A percentile compares a stretch with the other conserved stretches of the same genome.
These are phyloP conservation scores for Trypanosoma lewisi DNA, from an alignment of 208 protist species.

Conservation along the genomic window DNA sequence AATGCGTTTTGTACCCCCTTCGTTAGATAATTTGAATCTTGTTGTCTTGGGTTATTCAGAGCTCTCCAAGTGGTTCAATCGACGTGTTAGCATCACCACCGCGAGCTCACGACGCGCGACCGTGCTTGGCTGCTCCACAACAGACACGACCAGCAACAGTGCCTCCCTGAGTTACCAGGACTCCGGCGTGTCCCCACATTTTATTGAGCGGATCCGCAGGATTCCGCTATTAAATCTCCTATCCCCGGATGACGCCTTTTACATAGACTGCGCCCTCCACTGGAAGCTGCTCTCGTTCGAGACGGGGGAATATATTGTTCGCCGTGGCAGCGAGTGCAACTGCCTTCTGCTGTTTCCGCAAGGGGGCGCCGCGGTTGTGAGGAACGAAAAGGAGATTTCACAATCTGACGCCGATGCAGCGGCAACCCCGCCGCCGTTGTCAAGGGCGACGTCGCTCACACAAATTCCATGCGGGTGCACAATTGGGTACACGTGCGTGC, in stretches of 20 bases:
- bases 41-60: slow-evolving; percentile 10
- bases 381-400: slow-evolving; percentile 32
- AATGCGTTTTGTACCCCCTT: slow-evolving; percentile 41
- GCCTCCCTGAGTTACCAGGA: neutral
- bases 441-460: neutral
- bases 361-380: slow-evolving; percentile 49
- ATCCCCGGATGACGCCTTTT: slow-evolving; percentile 31
- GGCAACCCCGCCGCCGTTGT: neutral
- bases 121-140: no score
- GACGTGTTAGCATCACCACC: slow-evolving; percentile 24
- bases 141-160: neutral
- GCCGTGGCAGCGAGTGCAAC: slow-evolving; percentile 74
- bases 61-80: slow-evolving; percentile 11
- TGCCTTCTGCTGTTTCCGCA: slow-evolving; percentile 64
- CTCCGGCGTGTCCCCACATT: slow-evolving; percentile 33
- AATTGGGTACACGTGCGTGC: slow-evolving; percentile 78
- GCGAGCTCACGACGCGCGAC: neutral
- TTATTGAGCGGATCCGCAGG: slow-evolving; percentile 42
- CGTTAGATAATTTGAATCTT: slow-evolving; percentile 11
- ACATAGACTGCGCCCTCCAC: slow-evolving; percentile 23
- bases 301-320: slow-evolving; percentile 49
- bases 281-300: slow-evolving; percentile 47
- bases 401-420: neutral
- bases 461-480: slow-evolving; percentile 51
- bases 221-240: slow-evolving; percentile 50